Conservation (phyloP, 441 rosid species). For the Pelargonium myrrhifolium region DNA sequence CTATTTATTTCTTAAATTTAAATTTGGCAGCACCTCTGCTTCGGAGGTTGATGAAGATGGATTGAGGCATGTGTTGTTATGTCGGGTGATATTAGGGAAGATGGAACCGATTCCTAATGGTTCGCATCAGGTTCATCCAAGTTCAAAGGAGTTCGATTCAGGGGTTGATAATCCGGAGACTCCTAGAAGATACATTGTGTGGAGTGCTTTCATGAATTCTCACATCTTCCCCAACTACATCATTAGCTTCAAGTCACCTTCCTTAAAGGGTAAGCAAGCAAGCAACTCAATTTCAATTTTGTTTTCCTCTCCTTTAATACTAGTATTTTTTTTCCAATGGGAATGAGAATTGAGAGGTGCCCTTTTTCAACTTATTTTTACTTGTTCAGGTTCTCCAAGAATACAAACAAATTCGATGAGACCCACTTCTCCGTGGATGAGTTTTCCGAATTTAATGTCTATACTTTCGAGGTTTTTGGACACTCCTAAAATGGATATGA, state of each 20-base stretch:
- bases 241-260: conserved; percentile 35
- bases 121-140: conserved; percentile 45
- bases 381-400: conserved; percentile 3
- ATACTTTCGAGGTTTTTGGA: conserved; percentile 26
- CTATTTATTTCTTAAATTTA: not conserved
- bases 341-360: too few relatives aligned
- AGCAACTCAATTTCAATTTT: not conserved
- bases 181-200: conserved; percentile 34
- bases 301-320: too few relatives aligned
- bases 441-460: conserved; percentile 20
- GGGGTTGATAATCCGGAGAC: conserved; percentile 42
- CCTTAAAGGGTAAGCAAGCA: conserved; percentile 24
- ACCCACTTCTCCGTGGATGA: conserved; percentile 29
- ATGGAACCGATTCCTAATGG: conserved; percentile 32
- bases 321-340: too few relatives aligned
- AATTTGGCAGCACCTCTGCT: conserved; percentile 20
- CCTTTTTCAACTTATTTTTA: not conserved
- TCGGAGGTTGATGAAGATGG: conserved; percentile 41
- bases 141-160: conserved; percentile 42
- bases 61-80: conserved; percentile 38
- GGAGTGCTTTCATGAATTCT: conserved; percentile 47
- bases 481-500: conserved; percentile 24
- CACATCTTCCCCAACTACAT: conserved; percentile 35
- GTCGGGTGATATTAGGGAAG: conserved; percentile 54
- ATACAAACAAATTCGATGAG: not conserved